Base-by-base conservation (phyloP, 2,329 filamentous ascomycete genomes). In the Herpotrichia juniperi region DNA sequence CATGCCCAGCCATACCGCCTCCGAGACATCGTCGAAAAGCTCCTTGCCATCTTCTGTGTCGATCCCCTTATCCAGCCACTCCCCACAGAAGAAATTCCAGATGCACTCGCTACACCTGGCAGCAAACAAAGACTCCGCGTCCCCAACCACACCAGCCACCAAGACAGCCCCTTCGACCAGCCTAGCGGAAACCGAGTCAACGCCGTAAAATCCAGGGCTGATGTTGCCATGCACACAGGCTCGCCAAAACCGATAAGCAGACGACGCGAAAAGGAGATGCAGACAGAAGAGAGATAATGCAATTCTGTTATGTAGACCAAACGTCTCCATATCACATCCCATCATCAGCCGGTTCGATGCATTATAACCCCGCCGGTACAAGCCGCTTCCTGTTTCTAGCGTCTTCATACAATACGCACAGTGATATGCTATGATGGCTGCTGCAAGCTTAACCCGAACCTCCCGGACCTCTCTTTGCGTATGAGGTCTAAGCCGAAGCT, bases 1-100 rank as follows among this genome's bases (percentile, higher is more conserved):
- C 69, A 75, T 42, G 58, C 66, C 11, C 72, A 76, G n/a, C 68
- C 72, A 0, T 76, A 78, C 35, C 65, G 61, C n/a, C 58, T 82
- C 31, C 72, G 78, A 16, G 77, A 81, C 43, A 71, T 75, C 0
- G 79, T 80, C 1, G 79, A 82, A 46, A 72, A 69, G 53, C 60
- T 82, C 1, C 66, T 82, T 1, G 66, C 60, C 0, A 68, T 81
- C 4, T 81, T 79, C 50, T 78, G 78, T 49, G 70, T 54, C 8
- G 78, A 82, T 60, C 78, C 78, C 4, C 56, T 79, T 5, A 58
- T 63, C 8, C 54, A 65, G 26, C 58, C 63, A 1, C 28, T 61
- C 10, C 55, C 61, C 2, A 34, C 22, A 5, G 54, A 61, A 4
- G 49, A 58, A 8, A 11, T 54, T 3, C 26, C 35, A 4, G 52